Conservation (phyloP, 257 asterid genomes). For the Hygrophila difformis region DNA sequence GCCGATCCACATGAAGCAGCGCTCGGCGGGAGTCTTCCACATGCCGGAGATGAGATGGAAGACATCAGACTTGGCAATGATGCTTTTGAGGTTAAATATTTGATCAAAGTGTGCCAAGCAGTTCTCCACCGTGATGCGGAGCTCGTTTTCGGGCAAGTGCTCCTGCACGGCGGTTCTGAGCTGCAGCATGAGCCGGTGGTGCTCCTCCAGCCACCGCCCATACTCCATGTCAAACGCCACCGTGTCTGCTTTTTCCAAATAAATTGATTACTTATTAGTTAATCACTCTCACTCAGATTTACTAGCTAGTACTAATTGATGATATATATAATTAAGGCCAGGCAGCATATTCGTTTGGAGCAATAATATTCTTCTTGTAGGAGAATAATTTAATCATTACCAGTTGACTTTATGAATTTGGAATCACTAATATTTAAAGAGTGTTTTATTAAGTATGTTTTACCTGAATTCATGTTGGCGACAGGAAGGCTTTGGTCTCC, state of each 20-base stretch:
- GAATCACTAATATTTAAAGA: too few relatives aligned
- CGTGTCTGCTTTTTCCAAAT: conserved; percentile 24
- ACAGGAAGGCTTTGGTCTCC: conserved; percentile 53
- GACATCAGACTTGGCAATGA: conserved; percentile 47
- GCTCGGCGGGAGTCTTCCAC: conserved; percentile 55
- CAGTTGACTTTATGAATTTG: conserved; percentile 22
- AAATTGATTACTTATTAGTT: neutral
- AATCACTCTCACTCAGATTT: too few relatives aligned
- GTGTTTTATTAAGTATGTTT: neutral
- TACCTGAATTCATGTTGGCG: conserved; percentile 55
- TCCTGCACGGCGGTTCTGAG: conserved; percentile 63
- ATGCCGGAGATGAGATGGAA: conserved; percentile 51
- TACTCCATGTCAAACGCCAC: conserved; percentile 71
- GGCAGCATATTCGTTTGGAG: too few relatives aligned
- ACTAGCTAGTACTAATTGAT: too few relatives aligned
- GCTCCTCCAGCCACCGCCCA: conserved; percentile 79
- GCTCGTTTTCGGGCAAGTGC: conserved; percentile 60
- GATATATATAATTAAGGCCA: too few relatives aligned
- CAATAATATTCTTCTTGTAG: too few relatives aligned
- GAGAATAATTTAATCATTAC: too few relatives aligned
- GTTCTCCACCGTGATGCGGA: conserved; percentile 47
- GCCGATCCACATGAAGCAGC: conserved; percentile 62
- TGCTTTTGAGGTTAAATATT: conserved; percentile 43
- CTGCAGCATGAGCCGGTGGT: conserved; percentile 54
- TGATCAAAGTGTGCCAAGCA: conserved; percentile 57